Percentiles rank a stretch among this genome's conserved stretches.
Evolutionary conservation across 345 rosid species (phyloP).

Genomic region (Arabis hirsuta): DNA sequence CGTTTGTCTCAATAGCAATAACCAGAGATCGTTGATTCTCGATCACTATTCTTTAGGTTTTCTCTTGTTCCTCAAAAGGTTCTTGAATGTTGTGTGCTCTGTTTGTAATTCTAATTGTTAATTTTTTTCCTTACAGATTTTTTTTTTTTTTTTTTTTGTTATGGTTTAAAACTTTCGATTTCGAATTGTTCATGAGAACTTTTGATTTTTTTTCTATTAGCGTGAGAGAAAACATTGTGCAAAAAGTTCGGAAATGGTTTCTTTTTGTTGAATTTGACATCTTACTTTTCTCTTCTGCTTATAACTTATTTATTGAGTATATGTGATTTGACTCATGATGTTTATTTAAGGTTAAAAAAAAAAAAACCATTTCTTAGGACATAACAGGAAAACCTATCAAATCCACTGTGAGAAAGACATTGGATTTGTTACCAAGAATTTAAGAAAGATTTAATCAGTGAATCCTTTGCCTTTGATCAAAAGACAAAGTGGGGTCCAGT

Average conservation of each 20-base stretch:
- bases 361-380: background rate
- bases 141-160: constrained; percentile 11
- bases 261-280: constrained; percentile 24
- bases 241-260: constrained; percentile 25
- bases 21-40: constrained; percentile 45
- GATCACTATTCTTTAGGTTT: constrained; percentile 44
- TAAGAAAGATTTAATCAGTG: background rate
- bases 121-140: constrained; percentile 21
- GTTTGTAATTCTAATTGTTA: constrained; percentile 46
- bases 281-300: background rate
- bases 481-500: background rate
- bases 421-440: background rate
- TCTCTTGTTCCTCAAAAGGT: constrained; percentile 10
- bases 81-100: constrained; percentile 45
- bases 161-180: constrained; percentile 11
- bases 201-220: constrained; percentile 29
- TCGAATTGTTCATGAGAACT: constrained; percentile 38
- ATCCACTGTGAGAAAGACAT: constrained; percentile 3
- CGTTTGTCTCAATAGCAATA: constrained; percentile 38
- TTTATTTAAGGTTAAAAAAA: background rate
- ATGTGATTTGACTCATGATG: background rate
- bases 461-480: background rate
- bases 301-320: background rate
- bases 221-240: constrained; percentile 40
- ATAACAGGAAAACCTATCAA: background rate